A percentile compares a stretch with the other conserved stretches of the same genome.
These are phyloP conservation scores for Amoebophrya sp. DNA, from an alignment of 169 alveolate genomes.

Conservation along the genomic window DNA sequence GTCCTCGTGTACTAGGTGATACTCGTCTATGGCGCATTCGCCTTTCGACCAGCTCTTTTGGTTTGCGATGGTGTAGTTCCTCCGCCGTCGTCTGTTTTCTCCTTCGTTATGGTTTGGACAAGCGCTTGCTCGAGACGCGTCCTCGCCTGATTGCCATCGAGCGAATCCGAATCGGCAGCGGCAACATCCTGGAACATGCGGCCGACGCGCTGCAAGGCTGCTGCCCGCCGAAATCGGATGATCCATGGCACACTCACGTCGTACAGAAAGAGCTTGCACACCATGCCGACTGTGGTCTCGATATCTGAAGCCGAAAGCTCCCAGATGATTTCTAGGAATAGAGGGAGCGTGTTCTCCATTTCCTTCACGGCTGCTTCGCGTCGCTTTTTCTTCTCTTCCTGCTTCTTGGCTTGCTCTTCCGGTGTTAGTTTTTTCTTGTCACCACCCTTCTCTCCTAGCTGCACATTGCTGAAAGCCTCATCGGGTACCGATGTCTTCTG, in stretches of 20 bases:
- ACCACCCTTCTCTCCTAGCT: too few species aligned
- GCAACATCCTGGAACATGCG: conserved; percentile 34
- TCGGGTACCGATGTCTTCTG: too few species aligned
- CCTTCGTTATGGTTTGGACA: background rate
- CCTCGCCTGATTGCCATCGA: background rate
- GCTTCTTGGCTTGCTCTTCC: background rate
- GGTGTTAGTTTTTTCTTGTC: background rate
- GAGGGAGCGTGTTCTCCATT: conserved; percentile 49
- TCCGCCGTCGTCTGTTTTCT: background rate
- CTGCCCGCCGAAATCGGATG: conserved; percentile 32
- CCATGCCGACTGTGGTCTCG: conserved; percentile 48
- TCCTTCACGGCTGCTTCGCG: background rate
- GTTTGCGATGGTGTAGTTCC: too few species aligned
- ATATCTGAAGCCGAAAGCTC: conserved; percentile 50
- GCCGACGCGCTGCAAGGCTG: conserved; percentile 28
- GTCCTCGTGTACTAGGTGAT: too few species aligned
- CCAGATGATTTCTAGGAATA: conserved; percentile 48
- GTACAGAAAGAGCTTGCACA: conserved; percentile 47
- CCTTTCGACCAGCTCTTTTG: too few species aligned
- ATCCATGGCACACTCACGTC: conserved; percentile 49
- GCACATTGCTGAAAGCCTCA: too few species aligned
- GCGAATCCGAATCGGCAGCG: background rate
- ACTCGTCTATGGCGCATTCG: too few species aligned
- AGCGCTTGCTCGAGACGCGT: background rate
- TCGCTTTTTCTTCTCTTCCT: background rate